Conservation (phyloP, 23 red algal species). For the Agarophyton chilense region DNA sequence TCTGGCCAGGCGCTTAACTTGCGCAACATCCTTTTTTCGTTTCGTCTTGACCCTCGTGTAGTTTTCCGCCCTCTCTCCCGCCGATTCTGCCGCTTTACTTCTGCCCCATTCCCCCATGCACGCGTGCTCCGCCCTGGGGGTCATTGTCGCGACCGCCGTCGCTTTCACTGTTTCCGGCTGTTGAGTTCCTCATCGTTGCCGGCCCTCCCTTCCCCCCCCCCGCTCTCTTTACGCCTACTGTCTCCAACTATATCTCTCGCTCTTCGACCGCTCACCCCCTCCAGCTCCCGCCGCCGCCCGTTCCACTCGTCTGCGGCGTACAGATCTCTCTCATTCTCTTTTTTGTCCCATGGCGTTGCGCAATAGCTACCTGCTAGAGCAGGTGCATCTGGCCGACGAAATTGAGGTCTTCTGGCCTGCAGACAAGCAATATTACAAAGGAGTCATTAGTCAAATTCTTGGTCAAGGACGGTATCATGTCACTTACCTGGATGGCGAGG, state of each 20-base stretch:
- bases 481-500: slow-evolving; percentile 60
- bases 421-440: slow-evolving; percentile 44
- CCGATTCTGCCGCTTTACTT: not conserved
- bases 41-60: no score
- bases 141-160: not conserved
- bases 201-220: no score
- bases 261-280: no score
- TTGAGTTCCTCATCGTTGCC: no score
- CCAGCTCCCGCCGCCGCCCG: no score
- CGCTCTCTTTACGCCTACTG: no score
- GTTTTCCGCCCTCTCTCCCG: no score
- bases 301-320: no score
- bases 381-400: slow-evolving; percentile 55
- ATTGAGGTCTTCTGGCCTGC: slow-evolving; percentile 55
- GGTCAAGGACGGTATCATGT: slow-evolving; percentile 21
- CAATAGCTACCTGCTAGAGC: slow-evolving; percentile 38
- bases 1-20: no score
- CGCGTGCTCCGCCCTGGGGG: not conserved
- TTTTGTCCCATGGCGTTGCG: not conserved
- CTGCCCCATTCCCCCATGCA: not conserved
- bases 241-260: no score
- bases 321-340: no score
- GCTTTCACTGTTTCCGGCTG: not conserved
- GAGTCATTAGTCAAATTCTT: not conserved
- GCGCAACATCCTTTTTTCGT: no score